Base-by-base conservation (phyloP, 2,329 filamentous ascomycete genomes). In the Beauveria bassiana region DNA sequence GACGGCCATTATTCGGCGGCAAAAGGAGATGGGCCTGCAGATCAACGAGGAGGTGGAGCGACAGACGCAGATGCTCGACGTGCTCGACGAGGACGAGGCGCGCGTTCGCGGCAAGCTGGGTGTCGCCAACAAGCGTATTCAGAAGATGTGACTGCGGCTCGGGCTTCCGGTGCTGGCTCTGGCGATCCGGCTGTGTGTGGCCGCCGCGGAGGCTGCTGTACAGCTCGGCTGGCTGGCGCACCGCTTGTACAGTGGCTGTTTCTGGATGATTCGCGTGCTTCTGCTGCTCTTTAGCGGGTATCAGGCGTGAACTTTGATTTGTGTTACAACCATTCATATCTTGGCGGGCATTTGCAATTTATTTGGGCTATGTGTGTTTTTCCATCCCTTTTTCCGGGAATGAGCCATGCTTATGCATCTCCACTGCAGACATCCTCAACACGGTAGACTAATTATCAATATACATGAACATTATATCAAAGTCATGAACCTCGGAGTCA, bases 21-120 rank as follows among this genome's bases (percentile, higher is more conserved):
- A 93, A 77, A 87, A 84, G 69, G 87, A 92, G 73, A 90, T 93
- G 83, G 90, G 90, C 0, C 77, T 90, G 52, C 81, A 86, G 61
- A 93, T 95, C 69, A 83, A 90, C 65, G 82, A 86, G 55, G 90
- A 93, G 76, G 80, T 93, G 61, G 82, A 86, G 59, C 74, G 84
- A 66, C 89, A 93, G 76, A 88, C 85, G 60, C 81, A 85, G 71
- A 84, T 91, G 82, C 77, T 95, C 34, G 81, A 84, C 14, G 73
- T 84, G 66, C 70, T 92, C 64, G 86, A 88, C 65, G 78, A 85
- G 61, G 88, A 92, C 73, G 81, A 82, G 3, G 84, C 87, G 64
- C 78, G 87, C 6, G 78, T 91, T 18, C 79, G 81, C 49, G 81
- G 81, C 64, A 93, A 93, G 80, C 74, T 93, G 61, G 79, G 81